These are phyloP conservation scores for Lachnellula cervina DNA, from an alignment of 2,329 filamentous ascomycete genomes.

Conservation along the genomic window DNA sequence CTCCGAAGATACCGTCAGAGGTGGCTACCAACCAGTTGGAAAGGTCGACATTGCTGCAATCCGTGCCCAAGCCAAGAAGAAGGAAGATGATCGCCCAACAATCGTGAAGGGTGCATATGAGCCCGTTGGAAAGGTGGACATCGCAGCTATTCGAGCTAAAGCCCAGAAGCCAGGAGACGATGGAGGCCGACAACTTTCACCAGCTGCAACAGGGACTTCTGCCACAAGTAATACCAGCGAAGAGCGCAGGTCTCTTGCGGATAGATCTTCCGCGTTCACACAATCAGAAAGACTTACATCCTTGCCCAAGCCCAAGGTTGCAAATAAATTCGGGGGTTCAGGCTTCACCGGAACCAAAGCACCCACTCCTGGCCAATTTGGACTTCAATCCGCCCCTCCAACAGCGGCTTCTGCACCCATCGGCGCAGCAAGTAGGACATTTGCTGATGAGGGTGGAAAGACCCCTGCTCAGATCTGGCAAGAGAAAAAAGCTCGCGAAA, in stretches of 20 bases:
- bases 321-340: slow-evolving; percentile 75
- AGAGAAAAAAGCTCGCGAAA: slow-evolving; percentile 86
- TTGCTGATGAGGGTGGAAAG: slow-evolving; percentile 91
- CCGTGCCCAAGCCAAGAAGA: slow-evolving; percentile 65
- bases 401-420: slow-evolving; percentile 54
- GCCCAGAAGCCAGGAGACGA: slow-evolving; percentile 59
- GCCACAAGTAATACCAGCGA: slow-evolving; percentile 37
- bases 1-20: slow-evolving; percentile 64
- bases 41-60: slow-evolving; percentile 97
- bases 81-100: slow-evolving; percentile 72
- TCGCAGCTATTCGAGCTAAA: slow-evolving; percentile 83
- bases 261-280: slow-evolving; percentile 70
- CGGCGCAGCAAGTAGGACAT: slow-evolving; percentile 81
- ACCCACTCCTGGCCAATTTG: slow-evolving; percentile 66
- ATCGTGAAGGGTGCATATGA: slow-evolving; percentile 91
- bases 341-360: slow-evolving; percentile 86
- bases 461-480: slow-evolving; percentile 96
- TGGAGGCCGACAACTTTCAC: slow-evolving; percentile 35
- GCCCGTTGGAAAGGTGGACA: slow-evolving; percentile 93
- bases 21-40: slow-evolving; percentile 87
- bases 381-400: slow-evolving; percentile 57
- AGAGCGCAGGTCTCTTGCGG: slow-evolving; percentile 60
- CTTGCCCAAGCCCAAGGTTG: slow-evolving; percentile 90
- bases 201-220: slow-evolving; percentile 39
- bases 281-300: slow-evolving; percentile 76